Percentiles rank a stretch among this genome's conserved stretches.
Evolutionary conservation across 2,329 filamentous ascomycete species (phyloP).

Genomic region (Penicillium digitatum): DNA sequence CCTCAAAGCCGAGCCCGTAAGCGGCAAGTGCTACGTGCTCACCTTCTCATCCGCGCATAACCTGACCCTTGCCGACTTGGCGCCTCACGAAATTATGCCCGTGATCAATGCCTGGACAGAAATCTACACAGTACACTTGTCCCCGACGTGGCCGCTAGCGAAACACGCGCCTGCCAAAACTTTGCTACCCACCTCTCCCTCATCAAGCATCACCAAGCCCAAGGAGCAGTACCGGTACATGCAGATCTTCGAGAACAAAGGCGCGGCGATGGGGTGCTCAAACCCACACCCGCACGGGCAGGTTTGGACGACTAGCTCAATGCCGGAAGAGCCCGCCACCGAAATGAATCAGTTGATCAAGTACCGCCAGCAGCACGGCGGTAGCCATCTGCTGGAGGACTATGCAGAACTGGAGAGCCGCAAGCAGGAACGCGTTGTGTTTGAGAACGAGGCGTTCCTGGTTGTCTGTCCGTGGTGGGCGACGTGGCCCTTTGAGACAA

Average conservation of each 20-base stretch:
- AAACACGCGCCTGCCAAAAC: conserved; percentile 46
- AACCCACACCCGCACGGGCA: conserved; percentile 98
- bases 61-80: conserved; percentile 86
- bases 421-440: conserved; percentile 81
- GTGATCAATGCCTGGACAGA: conserved; percentile 88
- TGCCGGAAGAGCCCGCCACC: conserved; percentile 82
- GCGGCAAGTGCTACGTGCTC: conserved; percentile 93
- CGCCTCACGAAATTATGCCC: conserved; percentile 69
- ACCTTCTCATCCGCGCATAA: conserved; percentile 91
- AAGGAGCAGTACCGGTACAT: conserved; percentile 85
- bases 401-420: conserved; percentile 78
- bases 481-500: conserved; percentile 92
- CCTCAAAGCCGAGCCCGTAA: conserved; percentile 78
- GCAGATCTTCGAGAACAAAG: conserved; percentile 99
- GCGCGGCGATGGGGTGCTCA: conserved; percentile 94
- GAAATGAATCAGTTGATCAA: conserved; percentile 75
- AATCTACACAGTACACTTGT: conserved; percentile 78
- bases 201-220: conserved; percentile 50
- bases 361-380: conserved; percentile 69
- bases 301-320: conserved; percentile 85
- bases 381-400: conserved; percentile 75
- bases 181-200: conserved; percentile 46
- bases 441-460: conserved; percentile 78
- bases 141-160: conserved; percentile 63
- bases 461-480: conserved; percentile 97